Evolutionary conservation across 805 yeast species (phyloP).

Genomic region (Millerozyma miso): DNA sequence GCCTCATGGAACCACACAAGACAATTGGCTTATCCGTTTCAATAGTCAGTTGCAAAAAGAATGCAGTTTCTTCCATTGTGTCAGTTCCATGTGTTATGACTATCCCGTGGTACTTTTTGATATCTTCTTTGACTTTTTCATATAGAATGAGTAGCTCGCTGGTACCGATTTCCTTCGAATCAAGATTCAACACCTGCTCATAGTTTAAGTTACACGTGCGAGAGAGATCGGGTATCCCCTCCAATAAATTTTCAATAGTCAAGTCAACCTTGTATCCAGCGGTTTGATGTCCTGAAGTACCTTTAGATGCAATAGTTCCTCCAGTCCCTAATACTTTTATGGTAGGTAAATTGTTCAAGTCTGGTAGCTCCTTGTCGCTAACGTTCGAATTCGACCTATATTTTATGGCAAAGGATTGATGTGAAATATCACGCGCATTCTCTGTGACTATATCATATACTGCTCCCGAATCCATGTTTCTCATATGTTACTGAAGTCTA

Average conservation of each 20-base stretch:
- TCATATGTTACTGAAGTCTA: not conserved
- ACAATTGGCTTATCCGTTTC: conserved; percentile 52
- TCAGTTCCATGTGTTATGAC: conserved; percentile 74
- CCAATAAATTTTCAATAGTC: conserved; percentile 45
- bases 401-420: conserved; percentile 31
- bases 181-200: conserved; percentile 60
- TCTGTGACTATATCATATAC: conserved; percentile 14
- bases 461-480: conserved; percentile 4
- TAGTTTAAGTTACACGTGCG: conserved; percentile 52
- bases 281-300: conserved; percentile 33
- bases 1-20: conserved; percentile 72
- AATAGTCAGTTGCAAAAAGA: conserved; percentile 51
- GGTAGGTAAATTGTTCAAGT: conserved; percentile 21
- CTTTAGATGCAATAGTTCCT: conserved; percentile 44
- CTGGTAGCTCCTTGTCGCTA: conserved; percentile 11
- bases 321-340: conserved; percentile 43
- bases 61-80: conserved; percentile 64
- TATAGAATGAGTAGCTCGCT: conserved; percentile 43
- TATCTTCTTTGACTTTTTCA: conserved; percentile 41
- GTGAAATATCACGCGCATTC: conserved; percentile 22
- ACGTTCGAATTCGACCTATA: conserved; percentile 31
- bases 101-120: conserved; percentile 49
- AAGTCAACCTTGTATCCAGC: conserved; percentile 44
- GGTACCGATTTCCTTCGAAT: conserved; percentile 54
- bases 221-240: conserved; percentile 53